A percentile compares a stretch with the other conserved stretches of the same genome.
Evolutionary conservation across 768 basidiomycete species (phyloP).

Genomic region (Phylloporus arenicola): DNA sequence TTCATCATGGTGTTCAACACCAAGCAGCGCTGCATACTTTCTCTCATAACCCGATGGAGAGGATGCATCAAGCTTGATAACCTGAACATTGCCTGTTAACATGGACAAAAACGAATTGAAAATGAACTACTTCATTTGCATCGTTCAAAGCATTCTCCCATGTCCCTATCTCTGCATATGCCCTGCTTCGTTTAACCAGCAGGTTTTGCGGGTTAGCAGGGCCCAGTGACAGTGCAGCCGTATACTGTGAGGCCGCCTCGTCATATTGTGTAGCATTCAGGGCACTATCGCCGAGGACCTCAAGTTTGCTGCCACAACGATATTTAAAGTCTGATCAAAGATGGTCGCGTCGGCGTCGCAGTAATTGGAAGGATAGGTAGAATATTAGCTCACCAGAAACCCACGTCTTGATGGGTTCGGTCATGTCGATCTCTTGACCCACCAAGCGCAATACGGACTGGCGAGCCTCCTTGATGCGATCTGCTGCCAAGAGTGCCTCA

Average conservation of each 20-base stretch:
- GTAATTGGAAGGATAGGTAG: background rate
- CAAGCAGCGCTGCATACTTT: background rate
- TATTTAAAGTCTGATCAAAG: background rate
- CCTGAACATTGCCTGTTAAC: background rate
- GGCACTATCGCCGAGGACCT: background rate
- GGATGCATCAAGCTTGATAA: background rate
- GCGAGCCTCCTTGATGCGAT: too few relatives aligned
- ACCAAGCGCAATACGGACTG: too few relatives aligned
- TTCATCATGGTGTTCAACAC: background rate
- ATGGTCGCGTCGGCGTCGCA: background rate
- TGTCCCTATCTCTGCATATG: background rate
- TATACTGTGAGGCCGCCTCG: background rate
- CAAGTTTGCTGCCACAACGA: background rate
- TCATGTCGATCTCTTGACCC: background rate
- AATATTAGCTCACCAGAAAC: background rate
- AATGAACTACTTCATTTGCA: background rate
- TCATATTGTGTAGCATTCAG: background rate
- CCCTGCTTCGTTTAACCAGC: background rate
- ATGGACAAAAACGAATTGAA: background rate
- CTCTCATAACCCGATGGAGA: background rate
- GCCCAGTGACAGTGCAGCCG: background rate
- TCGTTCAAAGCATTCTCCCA: slow-evolving; percentile 2
- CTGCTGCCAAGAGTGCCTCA: too few relatives aligned
- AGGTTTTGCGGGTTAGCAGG: background rate
- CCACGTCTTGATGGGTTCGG: background rate